Evolutionary conservation across 1,284 basidiomycete species (phyloP).

Genomic region (Leccinum ambiguum): DNA sequence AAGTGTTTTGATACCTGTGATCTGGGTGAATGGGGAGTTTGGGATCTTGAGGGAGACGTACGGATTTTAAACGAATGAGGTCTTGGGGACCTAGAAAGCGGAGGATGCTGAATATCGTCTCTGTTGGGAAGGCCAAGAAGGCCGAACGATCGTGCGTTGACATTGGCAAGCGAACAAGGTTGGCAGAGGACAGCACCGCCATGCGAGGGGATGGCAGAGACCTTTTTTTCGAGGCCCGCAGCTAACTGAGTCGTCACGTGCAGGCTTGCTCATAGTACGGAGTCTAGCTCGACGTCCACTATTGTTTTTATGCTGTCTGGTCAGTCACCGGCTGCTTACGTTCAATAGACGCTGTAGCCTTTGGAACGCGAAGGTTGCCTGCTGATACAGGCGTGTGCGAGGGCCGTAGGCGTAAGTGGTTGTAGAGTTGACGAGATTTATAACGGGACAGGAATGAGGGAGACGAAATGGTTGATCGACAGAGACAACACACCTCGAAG

Average conservation of each 20-base stretch:
- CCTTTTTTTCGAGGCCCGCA: no score
- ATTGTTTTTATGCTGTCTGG: conserved; percentile 35
- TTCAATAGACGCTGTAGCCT: conserved; percentile 65
- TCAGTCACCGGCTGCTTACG: conserved; percentile 46
- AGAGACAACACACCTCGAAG: conserved; percentile 59
- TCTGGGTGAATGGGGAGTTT: not conserved
- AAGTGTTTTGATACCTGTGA: conserved; percentile 22
- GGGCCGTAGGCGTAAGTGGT: conserved; percentile 76
- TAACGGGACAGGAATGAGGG: conserved; percentile 39
- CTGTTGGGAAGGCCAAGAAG: conserved; percentile 14
- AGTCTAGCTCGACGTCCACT: conserved; percentile 45
- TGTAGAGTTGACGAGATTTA: conserved; percentile 78
- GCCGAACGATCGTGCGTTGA: no score
- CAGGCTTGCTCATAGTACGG: no score
- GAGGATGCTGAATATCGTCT: conserved; percentile 19
- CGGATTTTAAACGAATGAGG: conserved; percentile 18
- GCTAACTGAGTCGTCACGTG: no score
- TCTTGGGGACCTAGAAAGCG: conserved; percentile 14
- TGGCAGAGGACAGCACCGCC: no score
- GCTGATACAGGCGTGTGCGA: conserved; percentile 71
- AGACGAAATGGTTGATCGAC: not conserved
- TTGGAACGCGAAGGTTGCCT: no score
- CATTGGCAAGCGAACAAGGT: no score
- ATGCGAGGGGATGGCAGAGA: no score
- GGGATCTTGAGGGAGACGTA: conserved; percentile 8